These are phyloP conservation scores for Suillus brevipes DNA, from an alignment of 768 basidiomycete genomes.

Conservation along the genomic window DNA sequence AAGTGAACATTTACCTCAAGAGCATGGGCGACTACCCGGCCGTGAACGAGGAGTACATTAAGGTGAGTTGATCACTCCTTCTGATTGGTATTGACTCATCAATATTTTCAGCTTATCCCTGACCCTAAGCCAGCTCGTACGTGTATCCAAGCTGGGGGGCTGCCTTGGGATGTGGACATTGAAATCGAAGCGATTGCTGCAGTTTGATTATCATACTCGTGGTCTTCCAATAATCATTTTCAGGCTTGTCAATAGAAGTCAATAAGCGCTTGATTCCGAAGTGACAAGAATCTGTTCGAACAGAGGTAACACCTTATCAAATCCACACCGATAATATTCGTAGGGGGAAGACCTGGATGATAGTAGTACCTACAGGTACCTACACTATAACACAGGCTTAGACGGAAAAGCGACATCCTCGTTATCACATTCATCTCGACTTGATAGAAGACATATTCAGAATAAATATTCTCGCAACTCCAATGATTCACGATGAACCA, in stretches of 20 bases:
- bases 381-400: no score
- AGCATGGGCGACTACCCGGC: slow-evolving; percentile 56
- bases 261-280: neutral
- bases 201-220: slow-evolving; percentile 10
- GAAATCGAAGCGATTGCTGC: slow-evolving; percentile 75
- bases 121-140: slow-evolving; percentile 70
- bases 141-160: slow-evolving; percentile 70
- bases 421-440: neutral
- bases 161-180: slow-evolving; percentile 69
- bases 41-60: slow-evolving; percentile 60
- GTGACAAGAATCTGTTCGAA: neutral
- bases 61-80: slow-evolving; percentile 36
- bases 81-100: neutral
- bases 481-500: slow-evolving; percentile 14
- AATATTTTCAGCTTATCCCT: slow-evolving; percentile 42
- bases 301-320: neutral
- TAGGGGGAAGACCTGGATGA: neutral
- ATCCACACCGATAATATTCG: neutral
- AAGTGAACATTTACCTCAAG: slow-evolving; percentile 62
- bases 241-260: neutral
- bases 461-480: neutral
- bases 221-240: neutral
- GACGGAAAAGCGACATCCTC: neutral
- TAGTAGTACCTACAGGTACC: neutral
- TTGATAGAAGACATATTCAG: neutral